Evolutionary conservation across 1,284 basidiomycete genomes (phyloP).

Genomic region (Fomitopsis betulina): DNA sequence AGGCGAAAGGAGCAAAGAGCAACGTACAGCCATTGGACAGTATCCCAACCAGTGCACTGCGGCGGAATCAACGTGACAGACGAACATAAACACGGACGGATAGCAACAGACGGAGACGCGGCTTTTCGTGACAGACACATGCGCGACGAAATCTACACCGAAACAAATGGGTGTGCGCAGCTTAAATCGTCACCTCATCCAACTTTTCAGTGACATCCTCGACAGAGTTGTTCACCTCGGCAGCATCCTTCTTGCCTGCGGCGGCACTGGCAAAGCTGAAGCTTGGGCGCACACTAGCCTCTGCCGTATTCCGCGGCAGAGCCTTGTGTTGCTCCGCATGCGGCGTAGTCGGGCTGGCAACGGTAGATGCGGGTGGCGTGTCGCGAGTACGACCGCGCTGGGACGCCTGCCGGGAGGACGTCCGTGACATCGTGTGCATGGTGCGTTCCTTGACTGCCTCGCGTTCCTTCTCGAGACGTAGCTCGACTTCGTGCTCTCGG

Average conservation of each 20-base stretch:
- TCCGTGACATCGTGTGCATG: constrained; percentile 62
- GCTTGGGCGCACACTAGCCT: constrained; percentile 46
- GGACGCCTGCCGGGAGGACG: constrained; percentile 58
- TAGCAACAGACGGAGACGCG: neutral
- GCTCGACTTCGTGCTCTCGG: constrained; percentile 71
- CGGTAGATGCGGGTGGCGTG: constrained; percentile 34
- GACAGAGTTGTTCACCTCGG: constrained; percentile 26
- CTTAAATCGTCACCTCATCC: constrained; percentile 33
- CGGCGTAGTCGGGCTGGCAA: constrained; percentile 29
- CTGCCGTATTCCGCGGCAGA: constrained; percentile 17
- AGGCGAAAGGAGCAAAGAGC: neutral
- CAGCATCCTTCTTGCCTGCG: constrained; percentile 20
- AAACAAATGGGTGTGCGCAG: neutral
- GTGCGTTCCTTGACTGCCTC: constrained; percentile 48
- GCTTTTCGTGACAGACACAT: neutral
- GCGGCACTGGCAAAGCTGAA: constrained; percentile 70
- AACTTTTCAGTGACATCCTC: constrained; percentile 34
- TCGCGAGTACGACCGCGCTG: constrained; percentile 37
- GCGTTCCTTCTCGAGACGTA: constrained; percentile 65
- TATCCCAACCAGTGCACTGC: neutral
- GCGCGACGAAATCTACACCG: neutral
- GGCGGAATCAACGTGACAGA: neutral
- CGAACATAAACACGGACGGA: neutral
- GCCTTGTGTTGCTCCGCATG: constrained; percentile 27
- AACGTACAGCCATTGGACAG: neutral